Evolutionary conservation across 306 rosid genomes (phyloP).

Genomic region (Medicago truncatula): DNA sequence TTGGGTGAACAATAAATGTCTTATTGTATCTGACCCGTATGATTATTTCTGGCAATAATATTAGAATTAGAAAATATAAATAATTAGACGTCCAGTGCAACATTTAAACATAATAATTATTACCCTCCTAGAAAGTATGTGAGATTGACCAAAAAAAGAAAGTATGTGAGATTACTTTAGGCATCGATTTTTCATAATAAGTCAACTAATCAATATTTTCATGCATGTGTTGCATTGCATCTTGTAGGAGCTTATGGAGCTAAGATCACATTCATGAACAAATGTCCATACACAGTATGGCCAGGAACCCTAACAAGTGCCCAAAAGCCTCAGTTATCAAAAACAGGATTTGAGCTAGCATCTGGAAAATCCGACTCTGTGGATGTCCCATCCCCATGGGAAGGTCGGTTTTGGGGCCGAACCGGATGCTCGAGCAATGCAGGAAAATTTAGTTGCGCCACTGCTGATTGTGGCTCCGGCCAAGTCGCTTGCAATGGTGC

Average conservation of each 20-base stretch:
- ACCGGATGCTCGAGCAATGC: constrained; percentile 49
- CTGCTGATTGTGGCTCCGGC: constrained; percentile 63
- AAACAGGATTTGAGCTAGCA: constrained; percentile 38
- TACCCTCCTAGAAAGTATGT: no score
- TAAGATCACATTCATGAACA: constrained; percentile 46
- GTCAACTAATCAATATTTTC: not conserved
- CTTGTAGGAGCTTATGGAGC: constrained; percentile 38
- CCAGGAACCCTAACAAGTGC: constrained; percentile 51
- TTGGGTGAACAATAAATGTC: no score
- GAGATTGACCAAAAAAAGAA: no score
- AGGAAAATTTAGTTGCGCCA: constrained; percentile 46
- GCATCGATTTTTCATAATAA: not conserved
- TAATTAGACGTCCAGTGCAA: not conserved
- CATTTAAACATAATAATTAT: no score
- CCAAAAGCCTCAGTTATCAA: constrained; percentile 19
- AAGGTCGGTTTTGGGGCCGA: constrained; percentile 67
- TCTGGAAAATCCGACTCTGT: not conserved
- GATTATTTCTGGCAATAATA: no score
- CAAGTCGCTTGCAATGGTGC: constrained; percentile 65
- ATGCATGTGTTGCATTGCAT: not conserved
- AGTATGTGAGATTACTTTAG: no score
- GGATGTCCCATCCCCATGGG: constrained; percentile 36
- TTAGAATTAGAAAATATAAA: no score
- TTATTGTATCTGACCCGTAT: no score
- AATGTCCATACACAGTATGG: constrained; percentile 59